Evolutionary conservation across 1,139 yeast genomes (phyloP), one percentile per base, ranked within the genome.

Genomic region (Geotrichum armillariae): DNA sequence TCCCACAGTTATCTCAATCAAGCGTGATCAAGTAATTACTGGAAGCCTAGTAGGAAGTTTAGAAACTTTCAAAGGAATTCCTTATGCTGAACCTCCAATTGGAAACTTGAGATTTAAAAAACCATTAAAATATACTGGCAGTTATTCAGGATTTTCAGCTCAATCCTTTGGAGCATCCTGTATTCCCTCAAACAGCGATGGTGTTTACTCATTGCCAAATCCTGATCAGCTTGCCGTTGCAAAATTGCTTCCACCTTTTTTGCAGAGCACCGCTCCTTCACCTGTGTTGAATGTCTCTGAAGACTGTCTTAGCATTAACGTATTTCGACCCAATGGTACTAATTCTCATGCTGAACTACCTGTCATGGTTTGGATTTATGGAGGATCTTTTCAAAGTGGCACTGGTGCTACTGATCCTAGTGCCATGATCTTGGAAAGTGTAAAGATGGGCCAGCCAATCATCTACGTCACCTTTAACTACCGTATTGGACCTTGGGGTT

Each of bases 291-390:
- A 32, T 17, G 49, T 50, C 35, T 33, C 50, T n/a, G 65, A 61
- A 36, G 65, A 61, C 50, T 61, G 65, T 40, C 51, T 61, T 25
- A 52, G 48, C 22, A 46, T 61, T 17, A 54, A 59, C 40, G 50
- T 61, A 8, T 54, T 46, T 38, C 43, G 57, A 1, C 65, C 65
- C 4, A 36, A 53, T 11, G 53, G 54, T 4, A 31, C 52, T 2
- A 41, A 23, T 4, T 25, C 40, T n/a, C 20, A 48, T 1, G 53
- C 38, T n/a, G 48, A 53, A 11, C 53, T 68, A 8, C 71, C 72
- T 2, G 71, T 67, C 5, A 55, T 64, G 45, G 57, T 65, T 17
- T 67, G 70, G 69, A 66, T 70, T 43, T 68, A 68, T 50, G 73
- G 73, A 12, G 74, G 74, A 27, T 68, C 68, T 1, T 68, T 60